These are phyloP conservation scores for Pisolithus tinctorius DNA, from an alignment of 768 basidiomycete genomes.

Conservation along the genomic window DNA sequence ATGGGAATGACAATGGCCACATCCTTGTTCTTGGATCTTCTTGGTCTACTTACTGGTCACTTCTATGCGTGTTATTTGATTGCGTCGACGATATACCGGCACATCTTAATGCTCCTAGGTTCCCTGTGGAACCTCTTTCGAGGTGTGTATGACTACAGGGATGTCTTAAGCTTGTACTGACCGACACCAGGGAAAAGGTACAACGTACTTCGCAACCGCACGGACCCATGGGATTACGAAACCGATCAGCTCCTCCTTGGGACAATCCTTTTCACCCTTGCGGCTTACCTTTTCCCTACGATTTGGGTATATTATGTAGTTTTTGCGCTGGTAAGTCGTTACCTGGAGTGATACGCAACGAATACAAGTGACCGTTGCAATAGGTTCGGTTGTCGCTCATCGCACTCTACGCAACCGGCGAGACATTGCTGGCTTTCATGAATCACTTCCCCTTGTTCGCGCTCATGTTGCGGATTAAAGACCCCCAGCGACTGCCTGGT, in stretches of 20 bases:
- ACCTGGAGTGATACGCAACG: neutral
- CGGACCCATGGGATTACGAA: slow-evolving; percentile 86
- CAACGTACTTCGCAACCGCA: slow-evolving; percentile 82
- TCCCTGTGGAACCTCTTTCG: slow-evolving; percentile 88
- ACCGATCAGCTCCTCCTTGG: slow-evolving; percentile 94
- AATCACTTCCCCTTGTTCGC: slow-evolving; percentile 93
- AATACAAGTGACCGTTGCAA: neutral
- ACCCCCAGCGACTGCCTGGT: slow-evolving; percentile 81
- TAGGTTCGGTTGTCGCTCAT: slow-evolving; percentile 53
- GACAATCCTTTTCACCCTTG: slow-evolving; percentile 78
- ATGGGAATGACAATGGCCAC: slow-evolving; percentile 60
- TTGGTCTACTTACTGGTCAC: slow-evolving; percentile 65
- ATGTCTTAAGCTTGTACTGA: neutral
- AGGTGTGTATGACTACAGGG: slow-evolving; percentile 41
- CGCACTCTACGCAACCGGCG: slow-evolving; percentile 52
- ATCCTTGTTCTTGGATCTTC: slow-evolving; percentile 58
- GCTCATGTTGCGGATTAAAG: slow-evolving; percentile 76
- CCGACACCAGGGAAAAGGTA: slow-evolving; percentile 69
- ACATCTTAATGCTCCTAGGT: slow-evolving; percentile 48
- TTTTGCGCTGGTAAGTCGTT: slow-evolving; percentile 54
- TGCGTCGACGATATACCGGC: slow-evolving; percentile 54
- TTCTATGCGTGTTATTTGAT: slow-evolving; percentile 63
- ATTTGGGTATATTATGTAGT: slow-evolving; percentile 79
- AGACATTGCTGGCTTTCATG: slow-evolving; percentile 68
- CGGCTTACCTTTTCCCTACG: slow-evolving; percentile 80